Base-by-base conservation (phyloP, 1,284 basidiomycete genomes). In the Ganoderma lingzhi region DNA sequence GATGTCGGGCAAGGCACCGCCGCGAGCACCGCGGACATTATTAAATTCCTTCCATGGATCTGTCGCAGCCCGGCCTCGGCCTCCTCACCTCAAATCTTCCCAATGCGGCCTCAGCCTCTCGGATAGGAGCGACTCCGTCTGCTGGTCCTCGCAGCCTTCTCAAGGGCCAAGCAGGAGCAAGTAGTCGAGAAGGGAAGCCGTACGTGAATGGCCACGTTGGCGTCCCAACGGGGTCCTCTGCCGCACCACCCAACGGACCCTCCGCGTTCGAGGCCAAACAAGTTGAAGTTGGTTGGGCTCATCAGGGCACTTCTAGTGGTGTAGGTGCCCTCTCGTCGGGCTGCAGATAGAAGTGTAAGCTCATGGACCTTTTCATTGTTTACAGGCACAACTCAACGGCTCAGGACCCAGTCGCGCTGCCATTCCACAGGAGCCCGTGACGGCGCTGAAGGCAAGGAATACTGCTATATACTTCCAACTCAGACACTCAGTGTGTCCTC, bases 1-100 rank as follows among this genome's bases (percentile, higher is more conserved):
- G 71, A 82, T 93, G 91, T 92, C 91, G 79, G 90, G 91, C 76
- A 93, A 90, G 83, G 88, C 86, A 64, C 91, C 91, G 75, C 91
- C 91, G 73, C 87, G 84, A 75, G 91, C 91, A 69, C 91, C 91
- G 64, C 82, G 91, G 71, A 91, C 91, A 58, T 83, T 93, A 70
- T 76, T 89, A 67, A 86, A 84, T 72, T 82, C 84, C 53, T 69
- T 85, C 23, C 80, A 80, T 66, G 76, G 75, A 62, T 72, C 79
- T 51, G 66, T 73, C 66, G 74, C 70, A 62, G 71, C 75, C n/a
- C 66, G 62, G 62, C 66, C 39, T 55, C 37, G 53, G 70, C 74
- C 42, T 72, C 78, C 39, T 72, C 78, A 28, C 76, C 56, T 59
- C 75, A 61, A 63, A 78, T 68, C 66, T 75, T 35, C 55, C 77